Evolutionary conservation across 371 early-diverging fungal species (phyloP).

Genomic region (Nematocida homosporus): DNA sequence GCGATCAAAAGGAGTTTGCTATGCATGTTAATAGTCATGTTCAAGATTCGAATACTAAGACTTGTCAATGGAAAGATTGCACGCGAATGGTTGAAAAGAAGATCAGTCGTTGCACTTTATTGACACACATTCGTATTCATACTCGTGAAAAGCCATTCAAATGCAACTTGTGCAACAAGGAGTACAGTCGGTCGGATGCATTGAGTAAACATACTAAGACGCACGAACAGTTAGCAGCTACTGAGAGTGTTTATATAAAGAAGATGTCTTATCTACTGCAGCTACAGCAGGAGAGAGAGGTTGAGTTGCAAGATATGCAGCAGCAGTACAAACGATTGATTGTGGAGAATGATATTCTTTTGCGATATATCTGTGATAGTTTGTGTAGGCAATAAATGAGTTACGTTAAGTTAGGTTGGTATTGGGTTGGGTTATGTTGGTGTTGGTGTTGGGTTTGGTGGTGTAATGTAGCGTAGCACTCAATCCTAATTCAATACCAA

Average conservation of each 20-base stretch:
- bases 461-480: too few species aligned
- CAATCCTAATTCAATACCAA: too few species aligned
- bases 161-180: conserved; percentile 59
- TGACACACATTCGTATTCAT: conserved; percentile 61
- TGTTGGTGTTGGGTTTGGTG: too few species aligned
- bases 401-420: too few species aligned
- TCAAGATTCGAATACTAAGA: conserved; percentile 24
- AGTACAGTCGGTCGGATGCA: conserved; percentile 65
- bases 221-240: conserved; percentile 60
- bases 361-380: conserved; percentile 23
- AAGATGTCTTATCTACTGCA: conserved; percentile 37
- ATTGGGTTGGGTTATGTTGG: too few species aligned
- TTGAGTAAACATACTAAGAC: conserved; percentile 64
- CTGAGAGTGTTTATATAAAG: conserved; percentile 44
- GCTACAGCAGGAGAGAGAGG: conserved; percentile 39
- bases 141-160: conserved; percentile 63
- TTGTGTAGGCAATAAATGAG: too few species aligned
- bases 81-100: conserved; percentile 43
- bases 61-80: conserved; percentile 62
- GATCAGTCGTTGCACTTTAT: conserved; percentile 54
- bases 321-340: conserved; percentile 37
- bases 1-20: conserved; percentile 55
- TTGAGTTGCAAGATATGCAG: neutral
- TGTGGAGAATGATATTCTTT: conserved; percentile 45
- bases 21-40: conserved; percentile 53